Percentiles rank a stretch among this genome's conserved stretches.
Conservation (phyloP, 768 basidiomycete species). For the Pisolithus microcarpus region DNA sequence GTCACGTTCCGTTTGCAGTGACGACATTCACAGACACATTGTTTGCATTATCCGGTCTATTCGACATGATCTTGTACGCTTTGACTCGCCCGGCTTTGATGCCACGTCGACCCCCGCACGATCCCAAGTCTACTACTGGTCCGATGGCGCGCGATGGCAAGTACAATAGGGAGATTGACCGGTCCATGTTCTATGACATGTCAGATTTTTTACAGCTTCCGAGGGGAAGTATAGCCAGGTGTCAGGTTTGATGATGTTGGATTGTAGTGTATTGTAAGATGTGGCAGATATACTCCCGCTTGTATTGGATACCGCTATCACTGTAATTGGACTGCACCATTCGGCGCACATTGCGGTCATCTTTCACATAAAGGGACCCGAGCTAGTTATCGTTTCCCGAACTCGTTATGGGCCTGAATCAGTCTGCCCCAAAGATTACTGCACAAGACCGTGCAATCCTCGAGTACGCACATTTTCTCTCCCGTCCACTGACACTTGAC, state of each 20-base stretch:
- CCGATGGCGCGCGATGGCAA: too few relatives aligned
- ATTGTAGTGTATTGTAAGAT: too few relatives aligned
- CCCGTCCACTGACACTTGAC: conserved; percentile 14
- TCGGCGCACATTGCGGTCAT: too few relatives aligned
- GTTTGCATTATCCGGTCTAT: conserved; percentile 38
- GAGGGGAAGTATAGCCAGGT: too few relatives aligned
- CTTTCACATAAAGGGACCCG: too few relatives aligned
- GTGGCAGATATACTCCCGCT: too few relatives aligned
- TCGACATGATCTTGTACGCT: conserved; percentile 36
- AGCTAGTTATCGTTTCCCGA: not conserved
- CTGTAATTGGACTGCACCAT: too few relatives aligned
- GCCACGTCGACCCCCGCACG: conserved; percentile 10
- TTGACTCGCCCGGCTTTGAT: conserved; percentile 36
- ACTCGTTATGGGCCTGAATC: conserved; percentile 54
- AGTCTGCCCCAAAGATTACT: conserved; percentile 84
- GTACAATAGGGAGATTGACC: too few relatives aligned
- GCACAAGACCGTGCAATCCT: conserved; percentile 90
- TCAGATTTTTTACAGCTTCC: too few relatives aligned
- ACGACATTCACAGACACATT: conserved; percentile 34
- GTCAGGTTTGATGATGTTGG: too few relatives aligned
- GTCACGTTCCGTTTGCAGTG: conserved; percentile 27
- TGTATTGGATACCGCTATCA: too few relatives aligned
- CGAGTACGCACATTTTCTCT: conserved; percentile 54
- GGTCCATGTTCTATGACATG: too few relatives aligned
- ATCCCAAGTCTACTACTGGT: not conserved